Conservation (phyloP, 768 basidiomycete genomes). For the Boletales sp. region DNA sequence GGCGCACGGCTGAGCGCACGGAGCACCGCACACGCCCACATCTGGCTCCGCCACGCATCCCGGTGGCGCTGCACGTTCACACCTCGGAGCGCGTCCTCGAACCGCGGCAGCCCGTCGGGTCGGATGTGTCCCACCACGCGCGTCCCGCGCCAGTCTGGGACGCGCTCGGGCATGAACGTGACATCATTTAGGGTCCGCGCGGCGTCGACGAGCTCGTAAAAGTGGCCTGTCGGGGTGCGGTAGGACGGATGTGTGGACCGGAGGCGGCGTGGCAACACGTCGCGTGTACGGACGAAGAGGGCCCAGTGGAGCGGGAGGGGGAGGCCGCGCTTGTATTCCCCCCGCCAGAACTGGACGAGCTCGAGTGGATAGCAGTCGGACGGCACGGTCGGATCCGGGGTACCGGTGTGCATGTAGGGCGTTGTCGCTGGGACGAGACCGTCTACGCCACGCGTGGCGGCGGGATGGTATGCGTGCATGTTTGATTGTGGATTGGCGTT, state of each 20-base stretch:
- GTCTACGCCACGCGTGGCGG: not conserved
- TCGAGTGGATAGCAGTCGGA: constrained; percentile 20
- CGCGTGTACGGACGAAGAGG: constrained; percentile 24
- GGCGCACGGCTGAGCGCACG: no score
- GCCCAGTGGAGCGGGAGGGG: constrained; percentile 26
- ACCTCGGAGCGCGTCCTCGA: constrained; percentile 14
- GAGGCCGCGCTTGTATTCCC: constrained; percentile 5
- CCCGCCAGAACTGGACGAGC: constrained; percentile 29
- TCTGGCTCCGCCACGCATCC: constrained; percentile 24
- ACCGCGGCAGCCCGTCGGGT: constrained; percentile 5
- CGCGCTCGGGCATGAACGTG: constrained; percentile 4
- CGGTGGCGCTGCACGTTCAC: constrained; percentile 18
- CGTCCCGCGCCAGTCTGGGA: constrained; percentile 24
- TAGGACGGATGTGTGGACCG: no score
- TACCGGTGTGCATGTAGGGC: constrained; percentile 1
- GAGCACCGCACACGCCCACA: constrained; percentile 24
- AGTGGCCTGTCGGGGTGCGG: constrained; percentile 13
- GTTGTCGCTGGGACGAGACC: not conserved
- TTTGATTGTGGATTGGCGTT: no score
- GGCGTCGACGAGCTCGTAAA: constrained; percentile 26
- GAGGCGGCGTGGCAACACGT: not conserved
- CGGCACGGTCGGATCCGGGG: constrained; percentile 15
- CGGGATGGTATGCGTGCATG: no score
- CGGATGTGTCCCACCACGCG: constrained; percentile 22
- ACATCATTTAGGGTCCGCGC: constrained; percentile 8